Evolutionary conservation across 495 filamentous ascomycete genomes (phyloP), one percentile per base, ranked within the genome.

Genomic region (Talaromyces wortmannii): DNA sequence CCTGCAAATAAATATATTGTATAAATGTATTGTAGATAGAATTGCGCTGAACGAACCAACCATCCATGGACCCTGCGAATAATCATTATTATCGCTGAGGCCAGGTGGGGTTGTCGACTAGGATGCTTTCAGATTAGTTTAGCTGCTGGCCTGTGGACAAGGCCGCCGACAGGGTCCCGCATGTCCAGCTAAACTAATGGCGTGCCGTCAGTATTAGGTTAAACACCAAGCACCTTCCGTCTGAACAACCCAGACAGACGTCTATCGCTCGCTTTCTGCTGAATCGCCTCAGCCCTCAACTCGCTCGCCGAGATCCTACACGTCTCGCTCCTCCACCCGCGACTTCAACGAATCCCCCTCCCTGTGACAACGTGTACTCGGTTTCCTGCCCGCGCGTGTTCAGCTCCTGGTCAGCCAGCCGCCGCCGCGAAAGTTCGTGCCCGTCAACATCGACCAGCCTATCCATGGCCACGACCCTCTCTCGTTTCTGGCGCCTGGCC

Each of bases 391-490:
- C 31, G 48, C 48, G 29, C 48, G 48, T 23, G 23, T 23, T 40
- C 36, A 40, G 36, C 36, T 40, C 13, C 36, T 13, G 36, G 13
- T 40, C 36, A 40, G 23, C 23, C 23, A 23, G 23, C 23, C 23
- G 23, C 23, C 23, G 23, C 23, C 23, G 23, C 23, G 23, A 23
- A 23, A 23, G 23, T 23, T 23, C 23, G 23, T 44, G 33, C 29
- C 44, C 44, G 36, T 45, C 31, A 40, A 42, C 52, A 46, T 23
- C 31, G 50, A 44, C 16, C 48, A 16, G 42, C 32, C 52, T 53
- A 40, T 53, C 52, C 52, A 53, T 53, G 52, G 52, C 23, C 23
- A 42, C 52, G 31, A 42, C 42, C 17, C 13, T 46, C 23, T 45
- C 30, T 18, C 52, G 23, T 45, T 45, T 23, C 32, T 10, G 52